Percentiles rank a stretch among this genome's conserved stretches.
Evolutionary conservation across 1,284 basidiomycete genomes (phyloP).

Genomic region (Fomitopsis pinicola): DNA sequence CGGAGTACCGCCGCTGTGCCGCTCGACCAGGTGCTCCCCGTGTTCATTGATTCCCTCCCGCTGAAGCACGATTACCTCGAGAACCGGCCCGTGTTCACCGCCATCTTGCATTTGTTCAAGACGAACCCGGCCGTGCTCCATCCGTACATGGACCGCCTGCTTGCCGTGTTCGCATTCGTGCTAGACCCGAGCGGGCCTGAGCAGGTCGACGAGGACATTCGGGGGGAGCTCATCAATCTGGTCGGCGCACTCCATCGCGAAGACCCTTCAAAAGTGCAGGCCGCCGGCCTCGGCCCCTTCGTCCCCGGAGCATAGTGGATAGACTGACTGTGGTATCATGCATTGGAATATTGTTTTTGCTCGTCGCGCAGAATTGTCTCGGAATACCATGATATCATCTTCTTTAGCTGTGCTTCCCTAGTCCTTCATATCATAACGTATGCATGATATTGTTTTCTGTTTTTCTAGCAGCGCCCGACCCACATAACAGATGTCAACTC

Average conservation of each 20-base stretch:
- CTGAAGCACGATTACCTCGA: constrained; percentile 88
- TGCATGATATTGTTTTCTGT: background rate
- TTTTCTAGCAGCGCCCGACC: background rate
- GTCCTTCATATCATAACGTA: background rate
- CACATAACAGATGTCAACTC: background rate
- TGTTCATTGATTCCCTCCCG: constrained; percentile 82
- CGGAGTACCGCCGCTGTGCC: constrained; percentile 84
- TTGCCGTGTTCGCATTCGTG: constrained; percentile 82
- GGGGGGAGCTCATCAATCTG: constrained; percentile 72
- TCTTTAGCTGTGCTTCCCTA: background rate
- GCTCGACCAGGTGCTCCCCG: constrained; percentile 86
- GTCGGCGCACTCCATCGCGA: constrained; percentile 73
- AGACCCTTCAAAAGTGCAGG: constrained; percentile 72
- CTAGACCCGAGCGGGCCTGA: constrained; percentile 72
- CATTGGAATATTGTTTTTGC: background rate
- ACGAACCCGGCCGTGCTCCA: constrained; percentile 68
- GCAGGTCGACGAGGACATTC: constrained; percentile 76
- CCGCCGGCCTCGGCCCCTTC: constrained; percentile 61
- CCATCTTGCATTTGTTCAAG: constrained; percentile 87
- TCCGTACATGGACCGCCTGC: constrained; percentile 79
- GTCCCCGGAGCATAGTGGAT: constrained; percentile 25
- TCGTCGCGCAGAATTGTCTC: background rate
- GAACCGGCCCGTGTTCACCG: constrained; percentile 87
- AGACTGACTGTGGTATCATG: background rate
- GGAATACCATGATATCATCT: background rate